Conservation (phyloP, 2,329 filamentous ascomycete species). For the Beauveria sp. region DNA sequence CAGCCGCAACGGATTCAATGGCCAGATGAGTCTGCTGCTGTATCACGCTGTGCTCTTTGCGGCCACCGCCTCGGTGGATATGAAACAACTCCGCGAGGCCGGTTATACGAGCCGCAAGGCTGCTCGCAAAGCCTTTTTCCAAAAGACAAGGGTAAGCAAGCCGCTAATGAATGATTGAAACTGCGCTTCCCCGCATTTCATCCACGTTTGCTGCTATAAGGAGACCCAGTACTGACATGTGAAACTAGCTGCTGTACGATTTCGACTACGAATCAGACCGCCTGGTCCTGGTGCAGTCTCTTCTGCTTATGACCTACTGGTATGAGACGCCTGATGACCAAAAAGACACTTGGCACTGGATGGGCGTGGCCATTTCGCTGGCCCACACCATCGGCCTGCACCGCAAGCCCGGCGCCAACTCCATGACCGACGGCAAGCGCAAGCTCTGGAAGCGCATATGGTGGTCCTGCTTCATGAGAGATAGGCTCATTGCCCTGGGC, state of each 20-base stretch:
- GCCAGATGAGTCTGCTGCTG: conserved; percentile 73
- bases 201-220: not conserved
- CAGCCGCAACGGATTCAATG: conserved; percentile 58
- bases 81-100: conserved; percentile 64
- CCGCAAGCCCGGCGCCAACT: conserved; percentile 70
- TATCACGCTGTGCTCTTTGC: conserved; percentile 96
- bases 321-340: conserved; percentile 96
- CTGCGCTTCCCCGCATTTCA: not conserved
- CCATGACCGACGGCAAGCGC: conserved; percentile 65
- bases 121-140: conserved; percentile 82
- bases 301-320: conserved; percentile 94
- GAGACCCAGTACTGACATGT: conserved; percentile 20
- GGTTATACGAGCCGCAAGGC: conserved; percentile 73
- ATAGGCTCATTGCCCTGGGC: conserved; percentile 83
- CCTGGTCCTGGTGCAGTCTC: conserved; percentile 77
- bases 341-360: conserved; percentile 98
- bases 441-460: conserved; percentile 91
- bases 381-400: conserved; percentile 92
- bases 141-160: conserved; percentile 67
- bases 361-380: conserved; percentile 89
- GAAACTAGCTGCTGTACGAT: conserved; percentile 66
- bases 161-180: not conserved
- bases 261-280: conserved; percentile 92
- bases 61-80: conserved; percentile 80
- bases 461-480: conserved; percentile 97